These are phyloP conservation scores for Nannochloropsis salina DNA, from an alignment of 108 stramenopile genomes.

Conservation along the genomic window DNA sequence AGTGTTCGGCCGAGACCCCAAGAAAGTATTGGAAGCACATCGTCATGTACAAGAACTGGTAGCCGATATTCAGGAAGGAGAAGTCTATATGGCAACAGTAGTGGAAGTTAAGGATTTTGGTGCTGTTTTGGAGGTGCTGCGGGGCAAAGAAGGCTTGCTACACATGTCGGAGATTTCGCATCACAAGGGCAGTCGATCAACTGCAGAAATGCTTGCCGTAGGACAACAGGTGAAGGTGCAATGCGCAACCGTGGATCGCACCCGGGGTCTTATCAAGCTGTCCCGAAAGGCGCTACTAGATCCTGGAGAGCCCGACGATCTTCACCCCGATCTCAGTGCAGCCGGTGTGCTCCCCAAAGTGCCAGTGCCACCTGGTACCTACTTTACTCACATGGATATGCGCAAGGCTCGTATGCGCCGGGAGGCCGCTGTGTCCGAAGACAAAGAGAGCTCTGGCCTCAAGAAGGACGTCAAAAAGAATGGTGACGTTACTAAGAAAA, in stretches of 20 bases:
- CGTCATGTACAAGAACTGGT: slow-evolving; percentile 61
- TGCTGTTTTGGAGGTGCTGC: slow-evolving; percentile 70
- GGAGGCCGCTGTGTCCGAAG: not conserved
- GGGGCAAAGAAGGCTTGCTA: slow-evolving; percentile 76
- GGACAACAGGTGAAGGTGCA: slow-evolving; percentile 17
- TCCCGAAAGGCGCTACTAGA: slow-evolving; percentile 3
- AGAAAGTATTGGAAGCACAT: not conserved
- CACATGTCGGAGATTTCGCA: slow-evolving; percentile 69
- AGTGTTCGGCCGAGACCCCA: slow-evolving; percentile 32
- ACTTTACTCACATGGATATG: not conserved
- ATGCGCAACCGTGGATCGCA: not conserved
- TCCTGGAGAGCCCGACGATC: not conserved
- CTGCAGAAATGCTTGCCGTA: not conserved
- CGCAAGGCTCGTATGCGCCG: slow-evolving; percentile 15
- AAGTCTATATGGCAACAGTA: slow-evolving; percentile 67
- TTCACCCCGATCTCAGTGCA: not conserved
- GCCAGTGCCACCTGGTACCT: not conserved
- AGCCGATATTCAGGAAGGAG: slow-evolving; percentile 64
- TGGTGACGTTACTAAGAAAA: not conserved
- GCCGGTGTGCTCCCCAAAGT: not conserved
- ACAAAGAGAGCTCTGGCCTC: not conserved
- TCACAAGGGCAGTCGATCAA: slow-evolving; percentile 23
- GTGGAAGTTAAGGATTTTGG: slow-evolving; percentile 78
- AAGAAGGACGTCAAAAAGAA: not conserved
- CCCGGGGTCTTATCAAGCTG: not conserved